Conservation (phyloP, 2,329 filamentous ascomycete genomes). For the Microcera coccophila region DNA sequence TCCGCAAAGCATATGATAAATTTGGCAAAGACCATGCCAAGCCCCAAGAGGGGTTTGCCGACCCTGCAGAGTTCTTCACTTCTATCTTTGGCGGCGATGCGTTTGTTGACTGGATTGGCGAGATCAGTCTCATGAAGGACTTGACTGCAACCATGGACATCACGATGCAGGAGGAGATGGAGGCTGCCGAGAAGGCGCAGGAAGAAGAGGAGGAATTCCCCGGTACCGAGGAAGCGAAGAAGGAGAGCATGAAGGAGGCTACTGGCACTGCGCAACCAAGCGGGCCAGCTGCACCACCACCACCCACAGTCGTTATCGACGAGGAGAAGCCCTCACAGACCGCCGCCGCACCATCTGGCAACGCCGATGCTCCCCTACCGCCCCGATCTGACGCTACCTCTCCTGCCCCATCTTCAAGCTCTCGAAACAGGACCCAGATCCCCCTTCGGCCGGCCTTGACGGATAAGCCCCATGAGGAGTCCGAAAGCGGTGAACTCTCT, state of each 20-base stretch:
- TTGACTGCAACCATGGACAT: constrained; percentile 98
- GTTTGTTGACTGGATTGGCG: constrained; percentile 93
- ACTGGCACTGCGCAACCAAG: constrained; percentile 22
- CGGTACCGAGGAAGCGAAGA: constrained; percentile 53
- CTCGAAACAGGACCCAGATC: constrained; percentile 50
- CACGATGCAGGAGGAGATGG: constrained; percentile 76
- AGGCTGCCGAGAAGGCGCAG: constrained; percentile 50
- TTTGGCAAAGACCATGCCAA: constrained; percentile 93
- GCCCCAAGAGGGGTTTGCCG: constrained; percentile 87
- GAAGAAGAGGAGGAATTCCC: constrained; percentile 52
- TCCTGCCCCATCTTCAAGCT: constrained; percentile 41
- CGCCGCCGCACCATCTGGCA: constrained; percentile 16
- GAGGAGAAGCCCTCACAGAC: constrained; percentile 36
- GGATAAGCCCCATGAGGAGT: constrained; percentile 72
- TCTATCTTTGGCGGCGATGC: constrained; percentile 98
- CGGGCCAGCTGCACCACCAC: constrained; percentile 27
- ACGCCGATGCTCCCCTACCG: constrained; percentile 23
- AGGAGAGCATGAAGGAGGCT: constrained; percentile 48
- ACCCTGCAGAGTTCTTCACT: constrained; percentile 95
- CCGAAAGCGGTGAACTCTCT: constrained; percentile 68
- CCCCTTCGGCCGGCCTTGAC: constrained; percentile 82
- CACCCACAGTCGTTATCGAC: constrained; percentile 40
- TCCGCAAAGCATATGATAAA: constrained; percentile 92
- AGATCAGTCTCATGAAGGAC: constrained; percentile 98
- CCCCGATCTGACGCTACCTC: constrained; percentile 36